phyloP scores from a whole-genome alignment of 108 stramenopile species.

The Cylindrotheca closterium region DNA sequence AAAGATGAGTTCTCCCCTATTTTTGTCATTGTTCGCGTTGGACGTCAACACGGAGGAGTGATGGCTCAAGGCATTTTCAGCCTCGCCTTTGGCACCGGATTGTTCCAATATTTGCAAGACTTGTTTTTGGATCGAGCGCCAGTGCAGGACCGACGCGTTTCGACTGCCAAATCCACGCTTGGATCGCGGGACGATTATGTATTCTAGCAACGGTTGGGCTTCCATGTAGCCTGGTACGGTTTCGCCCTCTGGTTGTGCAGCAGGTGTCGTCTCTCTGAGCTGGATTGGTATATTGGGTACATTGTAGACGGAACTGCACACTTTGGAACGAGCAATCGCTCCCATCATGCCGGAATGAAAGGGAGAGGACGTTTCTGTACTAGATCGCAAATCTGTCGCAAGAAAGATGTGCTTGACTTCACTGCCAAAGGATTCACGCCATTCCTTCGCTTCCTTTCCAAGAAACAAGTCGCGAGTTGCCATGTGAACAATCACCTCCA shows the following conservation, averaged over 20 bases:
- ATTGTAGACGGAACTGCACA: conserved; percentile 45
- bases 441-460: conserved; percentile 30
- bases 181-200: conserved; percentile 55
- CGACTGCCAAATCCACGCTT: conserved; percentile 35
- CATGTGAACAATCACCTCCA: conserved; percentile 75
- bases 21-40: neutral
- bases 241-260: neutral
- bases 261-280: neutral
- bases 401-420: conserved; percentile 54
- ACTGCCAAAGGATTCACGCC: conserved; percentile 47
- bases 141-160: conserved; percentile 2
- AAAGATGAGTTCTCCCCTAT: conserved; percentile 84
- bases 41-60: neutral
- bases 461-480: conserved; percentile 47
- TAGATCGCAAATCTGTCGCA: conserved; percentile 17
- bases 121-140: neutral
- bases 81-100: conserved; percentile 14
- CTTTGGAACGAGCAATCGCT: conserved; percentile 43
- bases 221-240: neutral
- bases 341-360: conserved; percentile 59
- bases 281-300: conserved; percentile 21
- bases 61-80: conserved; percentile 1
- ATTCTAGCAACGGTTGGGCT: conserved; percentile 65
- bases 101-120: conserved; percentile 3
- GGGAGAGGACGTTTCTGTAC: conserved; percentile 33